Conservation (phyloP, 345 rosid genomes). For the Melastoma malabathricum region DNA sequence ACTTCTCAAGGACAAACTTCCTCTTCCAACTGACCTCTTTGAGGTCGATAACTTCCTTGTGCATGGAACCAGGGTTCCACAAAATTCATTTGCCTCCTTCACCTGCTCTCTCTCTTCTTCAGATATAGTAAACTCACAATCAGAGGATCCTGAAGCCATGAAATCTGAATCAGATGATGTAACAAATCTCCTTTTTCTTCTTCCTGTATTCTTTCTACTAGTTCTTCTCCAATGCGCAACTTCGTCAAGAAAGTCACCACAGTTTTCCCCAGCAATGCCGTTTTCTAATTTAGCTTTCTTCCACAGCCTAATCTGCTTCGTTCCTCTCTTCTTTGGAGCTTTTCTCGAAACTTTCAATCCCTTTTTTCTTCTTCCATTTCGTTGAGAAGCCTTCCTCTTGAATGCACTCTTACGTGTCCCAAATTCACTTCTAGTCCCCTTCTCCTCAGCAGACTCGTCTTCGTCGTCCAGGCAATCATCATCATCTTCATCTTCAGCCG, state of each 20-base stretch:
- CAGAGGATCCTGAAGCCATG: constrained; percentile 44
- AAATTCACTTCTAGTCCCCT: constrained; percentile 16
- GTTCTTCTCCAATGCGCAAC: constrained; percentile 22
- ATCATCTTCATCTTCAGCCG: constrained; percentile 54
- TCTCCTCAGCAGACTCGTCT: constrained; percentile 22
- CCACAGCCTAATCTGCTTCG: constrained; percentile 22
- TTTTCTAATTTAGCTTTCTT: constrained; percentile 25
- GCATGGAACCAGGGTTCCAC: constrained; percentile 17
- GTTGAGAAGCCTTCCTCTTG: constrained; percentile 21
- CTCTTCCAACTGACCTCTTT: constrained; percentile 27
- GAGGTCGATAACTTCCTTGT: constrained; percentile 34
- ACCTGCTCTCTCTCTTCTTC: constrained; percentile 95
- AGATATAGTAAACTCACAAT: constrained; percentile 67
- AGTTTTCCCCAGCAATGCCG: constrained; percentile 14
- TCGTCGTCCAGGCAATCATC: constrained; percentile 74
- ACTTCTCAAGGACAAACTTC: constrained; percentile 35
- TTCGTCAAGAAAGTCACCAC: constrained; percentile 36
- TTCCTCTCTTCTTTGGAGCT: constrained; percentile 27
- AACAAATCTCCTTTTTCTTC: constrained; percentile 29
- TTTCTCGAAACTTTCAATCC: constrained; percentile 25
- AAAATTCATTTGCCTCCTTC: constrained; percentile 49
- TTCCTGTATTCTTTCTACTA: constrained; percentile 19
- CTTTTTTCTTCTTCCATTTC: constrained; percentile 27
- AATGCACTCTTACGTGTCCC: constrained; percentile 16
- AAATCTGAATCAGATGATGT: constrained; percentile 68